Conservation (phyloP, 495 filamentous ascomycete species). For the Opeltia flavorubescens region DNA sequence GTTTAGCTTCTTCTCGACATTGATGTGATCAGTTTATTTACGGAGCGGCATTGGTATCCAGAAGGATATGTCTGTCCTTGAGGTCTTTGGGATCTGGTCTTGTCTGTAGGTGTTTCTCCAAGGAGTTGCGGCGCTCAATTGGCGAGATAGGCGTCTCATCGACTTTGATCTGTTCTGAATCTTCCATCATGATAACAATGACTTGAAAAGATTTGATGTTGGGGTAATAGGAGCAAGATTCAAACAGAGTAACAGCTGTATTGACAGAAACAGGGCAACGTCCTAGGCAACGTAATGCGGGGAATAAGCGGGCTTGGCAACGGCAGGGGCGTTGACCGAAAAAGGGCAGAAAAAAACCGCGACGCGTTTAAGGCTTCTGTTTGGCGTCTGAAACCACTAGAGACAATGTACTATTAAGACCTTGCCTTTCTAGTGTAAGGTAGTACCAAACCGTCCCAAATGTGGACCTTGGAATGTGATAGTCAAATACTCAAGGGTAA, state of each 20-base stretch:
- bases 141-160: constrained; percentile 56
- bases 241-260: too few relatives aligned
- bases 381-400: too few relatives aligned
- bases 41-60: constrained; percentile 60
- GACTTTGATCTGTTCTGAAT: constrained; percentile 14
- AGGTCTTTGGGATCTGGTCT: constrained; percentile 72
- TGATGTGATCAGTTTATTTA: constrained; percentile 19
- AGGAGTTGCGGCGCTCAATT: constrained; percentile 67
- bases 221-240: too few relatives aligned
- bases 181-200: constrained; percentile 32
- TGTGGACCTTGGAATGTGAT: constrained; percentile 19
- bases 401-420: too few relatives aligned
- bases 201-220: too few relatives aligned
- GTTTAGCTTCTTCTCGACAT: not conserved
- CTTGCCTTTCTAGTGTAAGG: too few relatives aligned
- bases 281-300: too few relatives aligned
- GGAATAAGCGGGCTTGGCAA: not conserved
- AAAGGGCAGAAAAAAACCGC: too few relatives aligned
- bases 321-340: not conserved
- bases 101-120: constrained; percentile 70
- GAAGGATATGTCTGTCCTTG: constrained; percentile 57
- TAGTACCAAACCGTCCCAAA: too few relatives aligned
- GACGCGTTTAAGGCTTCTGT: too few relatives aligned
- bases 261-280: too few relatives aligned
- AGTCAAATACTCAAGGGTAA: constrained; percentile 9